Conservation (phyloP, 805 yeast species). For the Cyberlindnera mississippiensis region DNA sequence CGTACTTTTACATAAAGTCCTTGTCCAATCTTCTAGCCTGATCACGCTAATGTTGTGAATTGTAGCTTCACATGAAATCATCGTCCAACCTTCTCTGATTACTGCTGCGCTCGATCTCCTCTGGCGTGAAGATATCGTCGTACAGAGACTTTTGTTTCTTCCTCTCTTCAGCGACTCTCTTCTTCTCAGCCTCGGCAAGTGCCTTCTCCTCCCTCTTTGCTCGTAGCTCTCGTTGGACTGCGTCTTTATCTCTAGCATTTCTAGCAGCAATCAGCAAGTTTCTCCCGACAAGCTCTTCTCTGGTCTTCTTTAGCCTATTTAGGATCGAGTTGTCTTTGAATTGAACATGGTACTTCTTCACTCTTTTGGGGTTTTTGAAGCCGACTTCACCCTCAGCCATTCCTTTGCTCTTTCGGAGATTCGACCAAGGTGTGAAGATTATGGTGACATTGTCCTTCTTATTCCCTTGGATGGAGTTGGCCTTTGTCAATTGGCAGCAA, state of each 20-base stretch:
- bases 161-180: slow-evolving; percentile 35
- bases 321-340: slow-evolving; percentile 55
- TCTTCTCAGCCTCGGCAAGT: slow-evolving; percentile 33
- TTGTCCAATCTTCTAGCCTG: no score
- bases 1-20: no score
- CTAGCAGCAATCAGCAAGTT: slow-evolving; percentile 32
- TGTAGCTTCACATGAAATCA: no score
- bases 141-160: background rate
- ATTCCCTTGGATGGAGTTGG: slow-evolving; percentile 73
- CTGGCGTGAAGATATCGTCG: background rate
- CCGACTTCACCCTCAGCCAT: slow-evolving; percentile 82
- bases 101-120: background rate
- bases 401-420: slow-evolving; percentile 58
- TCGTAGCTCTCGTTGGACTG: slow-evolving; percentile 15
- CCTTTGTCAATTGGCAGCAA: slow-evolving; percentile 70
- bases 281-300: slow-evolving; percentile 43
- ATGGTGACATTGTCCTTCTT: slow-evolving; percentile 63
- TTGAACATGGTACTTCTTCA: slow-evolving; percentile 49
- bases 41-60: no score
- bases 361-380: slow-evolving; percentile 54
- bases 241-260: slow-evolving; percentile 37
- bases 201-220: slow-evolving; percentile 26
- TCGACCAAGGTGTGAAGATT: slow-evolving; percentile 71
- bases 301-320: slow-evolving; percentile 62
- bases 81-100: no score